Percentiles rank a stretch among this genome's conserved stretches.
Evolutionary conservation across 2,329 filamentous ascomycete species (phyloP).

Genomic region (Colletotrichum lini): DNA sequence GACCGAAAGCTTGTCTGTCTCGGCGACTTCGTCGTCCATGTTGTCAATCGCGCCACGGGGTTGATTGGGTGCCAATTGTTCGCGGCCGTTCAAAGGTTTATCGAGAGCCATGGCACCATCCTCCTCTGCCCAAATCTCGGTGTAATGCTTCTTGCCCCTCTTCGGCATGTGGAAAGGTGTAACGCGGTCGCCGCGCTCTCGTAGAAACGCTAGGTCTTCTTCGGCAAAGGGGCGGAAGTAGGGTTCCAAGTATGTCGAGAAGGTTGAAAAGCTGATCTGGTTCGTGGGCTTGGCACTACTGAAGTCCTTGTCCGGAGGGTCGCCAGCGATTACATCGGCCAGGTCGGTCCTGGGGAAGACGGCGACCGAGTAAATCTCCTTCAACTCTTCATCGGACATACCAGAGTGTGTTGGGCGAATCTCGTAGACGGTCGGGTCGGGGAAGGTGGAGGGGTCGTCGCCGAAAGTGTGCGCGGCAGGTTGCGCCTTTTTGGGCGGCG

Average conservation of each 20-base stretch:
- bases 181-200: conserved; percentile 88
- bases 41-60: conserved; percentile 88
- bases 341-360: conserved; percentile 87
- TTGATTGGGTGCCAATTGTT: conserved; percentile 83
- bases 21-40: conserved; percentile 87
- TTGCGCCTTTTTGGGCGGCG: conserved; percentile 73
- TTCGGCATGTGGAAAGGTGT: conserved; percentile 89
- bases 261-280: conserved; percentile 94
- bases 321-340: conserved; percentile 86
- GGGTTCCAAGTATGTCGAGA: conserved; percentile 91
- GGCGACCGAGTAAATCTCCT: conserved; percentile 89
- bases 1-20: conserved; percentile 90
- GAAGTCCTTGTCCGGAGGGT: conserved; percentile 94
- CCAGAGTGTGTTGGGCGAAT: conserved; percentile 81
- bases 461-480: conserved; percentile 92
- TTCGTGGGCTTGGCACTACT: conserved; percentile 93
- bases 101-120: conserved; percentile 86
- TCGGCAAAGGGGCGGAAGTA: conserved; percentile 92
- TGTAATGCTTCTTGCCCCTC: conserved; percentile 87
- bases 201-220: conserved; percentile 92
- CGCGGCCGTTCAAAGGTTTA: conserved; percentile 70
- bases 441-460: conserved; percentile 90
- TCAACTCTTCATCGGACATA: conserved; percentile 89
- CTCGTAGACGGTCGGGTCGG: conserved; percentile 94
- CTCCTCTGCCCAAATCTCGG: conserved; percentile 93